A percentile compares a stretch with the other conserved stretches of the same genome.
These are phyloP conservation scores for Microdochium nivale DNA, from an alignment of 2,329 filamentous ascomycete species.

Conservation along the genomic window DNA sequence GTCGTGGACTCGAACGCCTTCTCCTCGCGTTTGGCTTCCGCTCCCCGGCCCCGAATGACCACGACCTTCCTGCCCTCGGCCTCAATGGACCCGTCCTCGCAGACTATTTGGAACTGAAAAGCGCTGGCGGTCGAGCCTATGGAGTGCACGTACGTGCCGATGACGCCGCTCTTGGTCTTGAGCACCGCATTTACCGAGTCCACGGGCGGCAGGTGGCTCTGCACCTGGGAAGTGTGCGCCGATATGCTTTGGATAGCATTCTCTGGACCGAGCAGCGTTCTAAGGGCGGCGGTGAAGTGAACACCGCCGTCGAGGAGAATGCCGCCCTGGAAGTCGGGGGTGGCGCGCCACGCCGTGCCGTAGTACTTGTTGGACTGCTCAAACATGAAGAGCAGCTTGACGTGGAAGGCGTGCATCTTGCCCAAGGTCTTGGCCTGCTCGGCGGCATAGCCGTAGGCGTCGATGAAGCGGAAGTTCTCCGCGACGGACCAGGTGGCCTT, in stretches of 20 bases:
- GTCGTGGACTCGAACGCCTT: constrained; percentile 39
- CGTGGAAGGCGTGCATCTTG: constrained; percentile 42
- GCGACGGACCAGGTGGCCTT: constrained; percentile 49
- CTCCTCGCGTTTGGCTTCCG: constrained; percentile 28
- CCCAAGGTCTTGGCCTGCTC: constrained; percentile 42
- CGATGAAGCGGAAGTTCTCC: constrained; percentile 64
- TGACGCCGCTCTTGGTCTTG: constrained; percentile 41
- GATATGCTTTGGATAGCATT: constrained; percentile 37
- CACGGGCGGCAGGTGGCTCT: constrained; percentile 51
- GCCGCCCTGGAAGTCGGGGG: constrained; percentile 63
- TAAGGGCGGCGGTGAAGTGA: constrained; percentile 57
- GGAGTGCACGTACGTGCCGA: constrained; percentile 48
- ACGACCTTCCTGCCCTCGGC: constrained; percentile 35
- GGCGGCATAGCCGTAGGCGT: constrained; percentile 42
- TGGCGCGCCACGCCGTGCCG: constrained; percentile 55
- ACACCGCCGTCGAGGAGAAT: constrained; percentile 72
- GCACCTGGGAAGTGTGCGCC: constrained; percentile 46
- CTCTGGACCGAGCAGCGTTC: constrained; percentile 44
- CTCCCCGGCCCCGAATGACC: constrained; percentile 23
- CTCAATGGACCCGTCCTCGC: constrained; percentile 46
- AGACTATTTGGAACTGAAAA: constrained; percentile 47
- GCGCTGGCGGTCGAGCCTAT: constrained; percentile 46
- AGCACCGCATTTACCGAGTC: constrained; percentile 57
- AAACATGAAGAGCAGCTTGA: constrained; percentile 26
- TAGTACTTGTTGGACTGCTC: constrained; percentile 33